These are phyloP conservation scores for Leccinum uliginosum DNA, from an alignment of 768 basidiomycete species.

Conservation along the genomic window DNA sequence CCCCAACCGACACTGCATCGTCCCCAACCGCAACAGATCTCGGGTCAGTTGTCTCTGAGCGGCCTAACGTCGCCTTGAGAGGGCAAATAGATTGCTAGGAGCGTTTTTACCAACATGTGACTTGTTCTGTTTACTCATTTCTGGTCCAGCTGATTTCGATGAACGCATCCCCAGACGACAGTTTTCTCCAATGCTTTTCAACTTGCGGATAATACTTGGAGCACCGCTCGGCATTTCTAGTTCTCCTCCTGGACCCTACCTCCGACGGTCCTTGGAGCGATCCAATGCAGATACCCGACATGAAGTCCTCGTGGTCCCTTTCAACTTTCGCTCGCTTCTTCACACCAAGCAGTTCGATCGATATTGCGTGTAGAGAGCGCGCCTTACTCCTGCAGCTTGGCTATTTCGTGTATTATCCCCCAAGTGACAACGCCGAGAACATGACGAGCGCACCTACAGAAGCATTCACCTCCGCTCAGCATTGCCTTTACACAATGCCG, in stretches of 20 bases:
- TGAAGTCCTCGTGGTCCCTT: slow-evolving; percentile 32
- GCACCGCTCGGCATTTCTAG: slow-evolving; percentile 22
- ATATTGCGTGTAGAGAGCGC: slow-evolving; percentile 31
- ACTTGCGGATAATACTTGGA: slow-evolving; percentile 12
- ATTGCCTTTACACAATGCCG: slow-evolving; percentile 26
- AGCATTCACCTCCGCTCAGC: slow-evolving; percentile 24
- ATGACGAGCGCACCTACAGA: slow-evolving; percentile 21
- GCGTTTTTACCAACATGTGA: slow-evolving; percentile 4
- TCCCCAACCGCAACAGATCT: slow-evolving; percentile 11
- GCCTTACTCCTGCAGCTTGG: slow-evolving; percentile 28
- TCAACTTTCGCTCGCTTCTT: slow-evolving; percentile 28
- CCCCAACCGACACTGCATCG: slow-evolving; percentile 16
- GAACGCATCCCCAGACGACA: not conserved
- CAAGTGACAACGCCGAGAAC: slow-evolving; percentile 29
- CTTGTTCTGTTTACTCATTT: not conserved
- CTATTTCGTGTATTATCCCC: slow-evolving; percentile 26
- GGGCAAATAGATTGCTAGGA: not conserved
- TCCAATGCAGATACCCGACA: slow-evolving; percentile 35
- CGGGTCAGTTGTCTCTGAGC: slow-evolving; percentile 4
- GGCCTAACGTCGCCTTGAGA: not conserved
- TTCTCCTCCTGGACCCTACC: slow-evolving; percentile 19
- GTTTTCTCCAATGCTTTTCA: slow-evolving; percentile 1
- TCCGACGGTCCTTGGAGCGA: slow-evolving; percentile 29
- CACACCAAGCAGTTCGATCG: slow-evolving; percentile 32
- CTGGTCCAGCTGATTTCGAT: not conserved